These are phyloP conservation scores for Salix koriyanagi DNA, from an alignment of 345 rosid genomes.

Conservation along the genomic window DNA sequence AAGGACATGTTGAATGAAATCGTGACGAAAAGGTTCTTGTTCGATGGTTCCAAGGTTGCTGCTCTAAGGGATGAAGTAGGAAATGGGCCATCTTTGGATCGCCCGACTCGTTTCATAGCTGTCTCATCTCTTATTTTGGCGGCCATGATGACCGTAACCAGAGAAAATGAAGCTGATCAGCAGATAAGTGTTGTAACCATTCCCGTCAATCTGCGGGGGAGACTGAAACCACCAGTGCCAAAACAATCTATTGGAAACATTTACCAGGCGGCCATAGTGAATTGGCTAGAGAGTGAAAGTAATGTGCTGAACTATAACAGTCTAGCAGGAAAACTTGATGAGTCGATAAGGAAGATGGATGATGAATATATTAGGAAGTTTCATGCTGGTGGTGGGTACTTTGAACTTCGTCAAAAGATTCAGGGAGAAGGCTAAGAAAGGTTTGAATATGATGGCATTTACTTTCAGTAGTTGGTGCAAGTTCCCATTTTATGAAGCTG, in stretches of 20 bases:
- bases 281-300: not conserved
- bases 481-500: conserved; percentile 24
- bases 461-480: conserved; percentile 22
- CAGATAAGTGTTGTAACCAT: not conserved
- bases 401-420: not conserved
- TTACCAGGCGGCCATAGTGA: conserved; percentile 11
- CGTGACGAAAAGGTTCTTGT: conserved; percentile 19
- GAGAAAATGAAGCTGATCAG: not conserved
- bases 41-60: conserved; percentile 11
- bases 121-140: conserved; percentile 23
- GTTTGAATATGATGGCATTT: not conserved
- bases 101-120: conserved; percentile 19
- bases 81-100: not conserved
- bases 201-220: conserved; percentile 12
- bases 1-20: not conserved
- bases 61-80: conserved; percentile 8
- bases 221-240: conserved; percentile 24
- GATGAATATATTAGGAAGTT: conserved; percentile 15
- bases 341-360: conserved; percentile 7
- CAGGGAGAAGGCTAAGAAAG: not conserved
- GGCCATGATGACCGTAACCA: not conserved
- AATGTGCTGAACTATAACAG: not conserved
- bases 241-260: conserved; percentile 20
- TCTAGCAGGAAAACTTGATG: conserved; percentile 14
- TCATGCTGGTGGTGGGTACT: conserved; percentile 7